A percentile compares a stretch with the other conserved stretches of the same genome.
phyloP scores from a whole-genome alignment of 352 stramenopile genomes.

The Blastocystis sp. region DNA sequence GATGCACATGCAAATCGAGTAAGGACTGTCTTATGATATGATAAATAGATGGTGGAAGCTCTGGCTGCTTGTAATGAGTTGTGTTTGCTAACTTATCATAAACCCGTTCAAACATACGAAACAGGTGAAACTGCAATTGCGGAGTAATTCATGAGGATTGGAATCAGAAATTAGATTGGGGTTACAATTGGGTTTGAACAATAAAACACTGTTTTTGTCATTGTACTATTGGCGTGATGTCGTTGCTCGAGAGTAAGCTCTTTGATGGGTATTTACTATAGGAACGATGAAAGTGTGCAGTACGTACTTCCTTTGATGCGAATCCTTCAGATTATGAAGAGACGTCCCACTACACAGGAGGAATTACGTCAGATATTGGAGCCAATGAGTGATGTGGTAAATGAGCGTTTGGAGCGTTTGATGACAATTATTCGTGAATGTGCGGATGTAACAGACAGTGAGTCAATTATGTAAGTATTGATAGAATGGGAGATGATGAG shows the following conservation, averaged over 20 bases:
- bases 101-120: constrained; percentile 53
- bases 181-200: not conserved
- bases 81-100: constrained; percentile 38
- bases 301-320: constrained; percentile 19
- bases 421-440: constrained; percentile 26
- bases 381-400: constrained; percentile 3
- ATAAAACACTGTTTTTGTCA: constrained; percentile 48
- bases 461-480: constrained; percentile 28
- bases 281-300: constrained; percentile 40
- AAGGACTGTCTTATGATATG: not conserved
- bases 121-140: constrained; percentile 36
- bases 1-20: constrained; percentile 40
- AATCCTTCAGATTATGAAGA: not conserved
- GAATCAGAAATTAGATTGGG: not conserved
- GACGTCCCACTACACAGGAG: not conserved
- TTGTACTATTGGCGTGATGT: constrained; percentile 57
- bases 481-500: constrained; percentile 15
- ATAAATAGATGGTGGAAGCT: constrained; percentile 34
- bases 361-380: not conserved
- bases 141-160: not conserved
- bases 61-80: constrained; percentile 42
- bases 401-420: constrained; percentile 8
- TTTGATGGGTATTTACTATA: not conserved
- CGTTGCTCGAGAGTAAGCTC: constrained; percentile 11
- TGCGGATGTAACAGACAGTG: not conserved